Evolutionary conservation across 2,329 filamentous ascomycete species (phyloP), one percentile per base, ranked within the genome.

Genomic region (Aspergillus glaucus): DNA sequence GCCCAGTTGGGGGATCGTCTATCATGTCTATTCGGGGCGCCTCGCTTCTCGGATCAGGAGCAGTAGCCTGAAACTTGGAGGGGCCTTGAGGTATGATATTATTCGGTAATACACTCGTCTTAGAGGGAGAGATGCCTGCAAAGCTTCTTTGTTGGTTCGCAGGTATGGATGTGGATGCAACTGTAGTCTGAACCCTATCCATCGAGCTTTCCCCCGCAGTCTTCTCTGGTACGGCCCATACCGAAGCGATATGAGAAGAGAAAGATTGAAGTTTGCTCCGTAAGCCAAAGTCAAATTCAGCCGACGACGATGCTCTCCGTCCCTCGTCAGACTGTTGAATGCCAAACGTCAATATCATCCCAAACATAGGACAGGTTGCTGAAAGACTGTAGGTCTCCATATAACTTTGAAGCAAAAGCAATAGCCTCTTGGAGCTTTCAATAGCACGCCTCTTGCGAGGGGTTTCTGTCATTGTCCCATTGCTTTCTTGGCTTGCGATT

Each of bases 351-450:
- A 72, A 57, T 21, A 70, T 64, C 53, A 67, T 65, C 19, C 70
- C 70, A 47, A 71, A 71, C 0, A 64, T 78, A 48, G 63, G 71
- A 52, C 54, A 67, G 45, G 58, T 68, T 44, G 63, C 71, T 32
- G 60, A 69, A 48, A 66, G 65, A 26, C 70, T 69, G 51, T 69
- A 71, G 14, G 60, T 65, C 36, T 73, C 68, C 61, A 75, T 59
- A 50, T 69, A 63, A 51, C 57, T 54, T 30, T 66, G 67, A 7
- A 73, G 54, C 37, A 72, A 57, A 22, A 64, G 59, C 9, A 68
- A 54, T 5, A 69, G 54, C 10, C 67, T 61, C 40, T 65, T 62
- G 3, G 66, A 66, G 44, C 67, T 66, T 43, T 66, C 63, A 14
- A 56, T 59, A 1, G 65, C 67, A 45, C 63, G 62, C 22, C 60